Evolutionary conservation across 208 protist species (phyloP).

Genomic region (Strigomonas galati): DNA sequence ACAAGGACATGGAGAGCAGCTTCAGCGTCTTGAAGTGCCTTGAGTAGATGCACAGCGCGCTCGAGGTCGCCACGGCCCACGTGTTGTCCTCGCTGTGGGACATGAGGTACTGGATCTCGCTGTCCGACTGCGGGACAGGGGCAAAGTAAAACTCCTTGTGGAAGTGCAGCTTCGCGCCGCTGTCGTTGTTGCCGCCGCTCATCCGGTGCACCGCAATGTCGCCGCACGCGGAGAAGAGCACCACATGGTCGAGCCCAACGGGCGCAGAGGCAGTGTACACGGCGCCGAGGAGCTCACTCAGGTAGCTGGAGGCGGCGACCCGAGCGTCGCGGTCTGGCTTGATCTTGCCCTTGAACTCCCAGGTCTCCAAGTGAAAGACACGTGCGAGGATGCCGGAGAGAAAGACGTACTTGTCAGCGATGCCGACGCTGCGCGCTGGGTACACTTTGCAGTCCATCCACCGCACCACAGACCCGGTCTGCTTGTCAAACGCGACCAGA

Average conservation of each 20-base stretch:
- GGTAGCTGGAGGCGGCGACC: slow-evolving; percentile 14
- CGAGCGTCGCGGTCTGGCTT: slow-evolving; percentile 19
- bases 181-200: neutral
- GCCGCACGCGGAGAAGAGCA: slow-evolving; percentile 36
- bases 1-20: neutral
- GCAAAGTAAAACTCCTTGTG: slow-evolving; percentile 14
- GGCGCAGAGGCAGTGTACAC: slow-evolving; percentile 24
- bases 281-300: slow-evolving; percentile 14
- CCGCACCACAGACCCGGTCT: slow-evolving; percentile 52
- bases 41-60: neutral
- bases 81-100: neutral
- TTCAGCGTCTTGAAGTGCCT: neutral
- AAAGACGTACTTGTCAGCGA: slow-evolving; percentile 35
- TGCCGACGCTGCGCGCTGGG: slow-evolving; percentile 28
- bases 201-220: neutral
- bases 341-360: slow-evolving; percentile 79
- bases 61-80: neutral
- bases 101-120: neutral
- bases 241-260: slow-evolving; percentile 1
- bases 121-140: neutral
- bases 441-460: slow-evolving; percentile 90
- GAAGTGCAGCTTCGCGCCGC: slow-evolving; percentile 9
- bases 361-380: slow-evolving; percentile 52
- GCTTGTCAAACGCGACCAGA: slow-evolving; percentile 60
- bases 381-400: slow-evolving; percentile 56